phyloP scores from a whole-genome alignment of 108 stramenopile species.

The Cylindrotheca closterium region DNA sequence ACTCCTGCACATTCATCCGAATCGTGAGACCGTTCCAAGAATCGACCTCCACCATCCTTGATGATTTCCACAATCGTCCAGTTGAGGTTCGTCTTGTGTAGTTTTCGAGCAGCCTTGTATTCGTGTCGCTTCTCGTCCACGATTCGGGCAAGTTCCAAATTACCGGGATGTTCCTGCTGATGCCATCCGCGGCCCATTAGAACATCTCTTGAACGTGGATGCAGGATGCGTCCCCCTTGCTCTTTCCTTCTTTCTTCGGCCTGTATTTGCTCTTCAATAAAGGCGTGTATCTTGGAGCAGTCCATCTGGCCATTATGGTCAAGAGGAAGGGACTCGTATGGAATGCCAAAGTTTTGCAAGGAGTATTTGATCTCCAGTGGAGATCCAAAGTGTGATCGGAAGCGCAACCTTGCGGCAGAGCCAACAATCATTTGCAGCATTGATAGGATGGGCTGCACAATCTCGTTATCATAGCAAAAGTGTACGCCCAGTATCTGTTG shows the following conservation, averaged over 20 bases:
- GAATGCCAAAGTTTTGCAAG: slow-evolving; percentile 25
- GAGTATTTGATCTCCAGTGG: slow-evolving; percentile 16
- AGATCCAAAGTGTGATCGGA: slow-evolving; percentile 12
- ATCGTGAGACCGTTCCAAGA: not conserved
- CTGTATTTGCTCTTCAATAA: not conserved
- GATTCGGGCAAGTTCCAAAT: slow-evolving; percentile 6
- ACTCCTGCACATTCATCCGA: no score
- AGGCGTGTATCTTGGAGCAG: not conserved
- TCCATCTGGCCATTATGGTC: slow-evolving; percentile 4
- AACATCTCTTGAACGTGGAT: slow-evolving; percentile 22
- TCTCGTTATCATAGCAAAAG: slow-evolving; percentile 6
- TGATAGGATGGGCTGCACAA: slow-evolving; percentile 5
- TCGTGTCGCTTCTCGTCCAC: slow-evolving; percentile 3
- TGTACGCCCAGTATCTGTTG: slow-evolving; percentile 5
- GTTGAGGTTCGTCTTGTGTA: not conserved
- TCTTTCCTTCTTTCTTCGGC: not conserved
- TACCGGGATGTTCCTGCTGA: slow-evolving; percentile 20
- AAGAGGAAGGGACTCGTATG: slow-evolving; percentile 8
- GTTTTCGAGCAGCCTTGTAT: slow-evolving; percentile 10
- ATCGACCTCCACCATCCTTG: slow-evolving; percentile 1
- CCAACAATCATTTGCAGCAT: slow-evolving; percentile 14
- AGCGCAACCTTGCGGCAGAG: not conserved
- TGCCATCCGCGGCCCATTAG: slow-evolving; percentile 28
- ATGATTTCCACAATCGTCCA: slow-evolving; percentile 1
- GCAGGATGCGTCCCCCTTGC: slow-evolving; percentile 5